Base-by-base conservation (phyloP, 495 filamentous ascomycete genomes). In the Aspergillus cristatus region DNA sequence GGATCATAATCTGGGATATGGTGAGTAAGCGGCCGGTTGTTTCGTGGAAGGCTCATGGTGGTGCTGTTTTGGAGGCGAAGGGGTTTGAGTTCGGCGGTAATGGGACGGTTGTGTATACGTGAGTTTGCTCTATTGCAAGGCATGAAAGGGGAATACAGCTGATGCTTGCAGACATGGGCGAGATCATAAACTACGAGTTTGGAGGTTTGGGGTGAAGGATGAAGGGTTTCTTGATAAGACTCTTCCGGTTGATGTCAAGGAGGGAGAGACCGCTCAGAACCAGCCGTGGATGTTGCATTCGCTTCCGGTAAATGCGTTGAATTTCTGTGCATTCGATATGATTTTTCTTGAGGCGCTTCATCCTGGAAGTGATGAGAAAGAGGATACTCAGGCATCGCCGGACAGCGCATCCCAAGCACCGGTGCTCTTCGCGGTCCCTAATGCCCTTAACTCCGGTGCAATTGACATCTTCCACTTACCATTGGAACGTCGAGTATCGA, bases 381-480 rank as follows among this genome's bases (percentile, higher is more conserved):
- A 32, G 20, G 7, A 28, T 14, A 12, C 14, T 5, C 34, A 35
- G 7, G 18, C 13, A 15, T 14, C 38, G 5, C 11, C 22, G 8
- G 17, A 39, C 18, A 24, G 26, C 25, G 13, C 31, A 7, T 38
- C 32, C 22, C 38, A 32, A 7, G 33, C 40, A 6, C 47, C 57
- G n/a, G 56, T 79, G 11, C 60, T 88, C 8, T 54, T 91, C 40
- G 84, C 82, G 1, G 81, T 89, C 10, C 86, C 86, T 1, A 84
- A 86, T 41, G 79, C 81, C 1, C 57, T 88, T 1, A 74, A 79
- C 30, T 86, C 84, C 2, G 83, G 86, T 35, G 80, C 79, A 14
- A 74, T 95, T 42, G 86, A 94, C 54, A 81, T 98, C 37, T 91
- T 87, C 60, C 78, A 85, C 40, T 71, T 98, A 6, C 90, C 91